Conservation (phyloP, 768 basidiomycete species). For the Auricularia sp. region DNA sequence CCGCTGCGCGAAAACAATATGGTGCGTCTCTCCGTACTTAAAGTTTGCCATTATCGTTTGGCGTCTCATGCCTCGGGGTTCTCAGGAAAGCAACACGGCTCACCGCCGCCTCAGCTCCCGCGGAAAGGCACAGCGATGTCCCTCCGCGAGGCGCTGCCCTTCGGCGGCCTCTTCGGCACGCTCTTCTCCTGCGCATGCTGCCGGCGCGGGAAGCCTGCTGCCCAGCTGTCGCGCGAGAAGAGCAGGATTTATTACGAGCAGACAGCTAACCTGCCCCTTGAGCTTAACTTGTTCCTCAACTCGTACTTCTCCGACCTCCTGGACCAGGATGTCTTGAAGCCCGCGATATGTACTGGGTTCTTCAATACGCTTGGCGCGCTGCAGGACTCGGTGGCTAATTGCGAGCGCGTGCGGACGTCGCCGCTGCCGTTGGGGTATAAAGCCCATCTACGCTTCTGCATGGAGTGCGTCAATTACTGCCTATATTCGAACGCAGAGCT, state of each 20-base stretch:
- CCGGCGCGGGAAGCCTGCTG: too few species aligned
- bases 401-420: slow-evolving; percentile 53
- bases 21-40: too few species aligned
- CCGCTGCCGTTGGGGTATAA: slow-evolving; percentile 64
- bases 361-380: slow-evolving; percentile 36
- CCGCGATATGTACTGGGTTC: slow-evolving; percentile 43
- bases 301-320: slow-evolving; percentile 42
- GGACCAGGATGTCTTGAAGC: slow-evolving; percentile 28
- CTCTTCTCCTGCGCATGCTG: too few species aligned
- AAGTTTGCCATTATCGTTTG: too few species aligned
- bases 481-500: not conserved
- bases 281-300: slow-evolving; percentile 44
- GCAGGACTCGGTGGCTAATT: slow-evolving; percentile 47
- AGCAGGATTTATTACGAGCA: slow-evolving; percentile 3
- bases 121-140: too few species aligned
- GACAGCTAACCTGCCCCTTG: slow-evolving; percentile 46
- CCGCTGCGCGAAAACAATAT: not conserved
- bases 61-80: too few species aligned
- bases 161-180: too few species aligned
- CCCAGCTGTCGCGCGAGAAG: slow-evolving; percentile 12
- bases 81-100: too few species aligned
- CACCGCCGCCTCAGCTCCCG: too few species aligned
- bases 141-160: too few species aligned
- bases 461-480: slow-evolving; percentile 31
- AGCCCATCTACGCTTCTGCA: slow-evolving; percentile 50